These are phyloP conservation scores for Epicoccum nigrum DNA, from an alignment of 2,329 filamentous ascomycete genomes.

Conservation along the genomic window DNA sequence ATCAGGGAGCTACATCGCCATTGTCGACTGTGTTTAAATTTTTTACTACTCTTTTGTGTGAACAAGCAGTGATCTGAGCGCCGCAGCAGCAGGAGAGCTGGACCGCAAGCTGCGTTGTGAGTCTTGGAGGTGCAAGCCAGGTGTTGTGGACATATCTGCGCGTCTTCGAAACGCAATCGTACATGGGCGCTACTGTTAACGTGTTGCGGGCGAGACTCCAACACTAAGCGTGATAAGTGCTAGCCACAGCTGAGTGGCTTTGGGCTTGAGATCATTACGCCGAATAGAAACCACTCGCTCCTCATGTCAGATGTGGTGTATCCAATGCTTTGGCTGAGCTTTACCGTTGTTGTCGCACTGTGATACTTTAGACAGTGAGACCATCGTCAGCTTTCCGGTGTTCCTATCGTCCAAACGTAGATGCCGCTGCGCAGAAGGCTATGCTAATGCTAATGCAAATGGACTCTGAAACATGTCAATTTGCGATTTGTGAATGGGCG, in stretches of 20 bases:
- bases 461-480: not conserved
- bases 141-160: not conserved
- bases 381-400: not conserved
- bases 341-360: not conserved
- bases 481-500: not conserved
- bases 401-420: not conserved
- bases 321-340: conserved; percentile 1
- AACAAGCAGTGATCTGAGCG: not conserved
- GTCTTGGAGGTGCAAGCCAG: not conserved
- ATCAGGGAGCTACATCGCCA: not conserved
- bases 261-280: conserved; percentile 5
- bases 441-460: not conserved
- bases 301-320: conserved; percentile 1
- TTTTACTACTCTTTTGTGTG: not conserved
- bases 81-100: not conserved
- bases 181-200: conserved; percentile 4
- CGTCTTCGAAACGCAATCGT: conserved; percentile 5
- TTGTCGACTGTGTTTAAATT: not conserved
- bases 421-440: not conserved
- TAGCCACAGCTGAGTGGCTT: conserved; percentile 18
- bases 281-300: not conserved
- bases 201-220: conserved; percentile 14
- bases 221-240: conserved; percentile 15
- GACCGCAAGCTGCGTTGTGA: not conserved
- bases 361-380: not conserved